Evolutionary conservation across 768 basidiomycete genomes (phyloP).

Genomic region (Leucocoprinus birnbaumii): DNA sequence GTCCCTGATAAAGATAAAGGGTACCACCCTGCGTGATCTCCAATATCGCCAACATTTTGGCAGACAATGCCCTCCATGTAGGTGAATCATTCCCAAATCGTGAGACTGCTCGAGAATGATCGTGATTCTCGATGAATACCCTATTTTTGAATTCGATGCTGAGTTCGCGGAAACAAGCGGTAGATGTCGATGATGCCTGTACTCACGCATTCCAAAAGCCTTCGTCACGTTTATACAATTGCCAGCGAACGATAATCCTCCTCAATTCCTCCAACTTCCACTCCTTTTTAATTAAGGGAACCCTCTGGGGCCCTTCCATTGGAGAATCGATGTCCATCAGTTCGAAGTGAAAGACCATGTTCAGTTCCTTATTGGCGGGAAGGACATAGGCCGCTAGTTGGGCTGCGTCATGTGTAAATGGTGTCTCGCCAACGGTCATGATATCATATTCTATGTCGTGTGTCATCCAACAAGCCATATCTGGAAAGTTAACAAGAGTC

Average conservation of each 20-base stretch:
- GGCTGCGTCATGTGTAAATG: slow-evolving; percentile 51
- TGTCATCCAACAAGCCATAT: not conserved
- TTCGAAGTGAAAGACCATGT: slow-evolving; percentile 69
- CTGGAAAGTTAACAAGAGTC: too few relatives aligned
- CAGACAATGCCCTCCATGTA: slow-evolving; percentile 53
- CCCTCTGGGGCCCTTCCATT: slow-evolving; percentile 25
- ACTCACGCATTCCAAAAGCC: slow-evolving; percentile 69
- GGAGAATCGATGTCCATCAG: slow-evolving; percentile 56
- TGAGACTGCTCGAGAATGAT: slow-evolving; percentile 60
- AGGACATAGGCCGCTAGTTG: slow-evolving; percentile 55
- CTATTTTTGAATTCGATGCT: slow-evolving; percentile 23
- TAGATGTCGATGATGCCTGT: slow-evolving; percentile 15
- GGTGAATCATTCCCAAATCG: slow-evolving; percentile 63
- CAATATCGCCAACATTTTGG: slow-evolving; percentile 63
- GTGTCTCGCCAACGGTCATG: slow-evolving; percentile 68
- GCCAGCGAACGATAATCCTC: slow-evolving; percentile 49
- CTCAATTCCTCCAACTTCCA: slow-evolving; percentile 58
- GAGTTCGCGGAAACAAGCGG: not conserved
- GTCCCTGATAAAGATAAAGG: slow-evolving; percentile 71
- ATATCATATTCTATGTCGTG: slow-evolving; percentile 41
- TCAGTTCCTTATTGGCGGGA: slow-evolving; percentile 54
- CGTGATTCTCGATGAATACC: slow-evolving; percentile 71
- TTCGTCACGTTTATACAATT: slow-evolving; percentile 49
- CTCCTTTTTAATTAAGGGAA: slow-evolving; percentile 36
- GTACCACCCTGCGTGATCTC: slow-evolving; percentile 65